A percentile compares a stretch with the other conserved stretches of the same genome.
Evolutionary conservation across 148 eudicot species (phyloP).

Genomic region (Rhododendron mucronatum): DNA sequence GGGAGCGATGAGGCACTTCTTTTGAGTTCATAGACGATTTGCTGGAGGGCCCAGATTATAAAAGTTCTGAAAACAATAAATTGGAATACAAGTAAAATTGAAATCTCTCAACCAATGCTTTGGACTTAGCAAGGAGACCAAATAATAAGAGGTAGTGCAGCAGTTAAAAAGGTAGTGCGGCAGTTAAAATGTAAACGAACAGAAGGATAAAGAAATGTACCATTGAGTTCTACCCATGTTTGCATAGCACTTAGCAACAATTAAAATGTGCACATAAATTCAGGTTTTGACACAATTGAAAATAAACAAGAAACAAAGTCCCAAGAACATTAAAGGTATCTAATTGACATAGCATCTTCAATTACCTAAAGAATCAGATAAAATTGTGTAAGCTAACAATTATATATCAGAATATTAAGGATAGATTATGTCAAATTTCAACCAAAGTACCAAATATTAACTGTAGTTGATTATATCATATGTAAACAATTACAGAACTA

Average conservation of each 20-base stretch:
- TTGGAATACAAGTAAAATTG: neutral
- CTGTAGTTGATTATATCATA: neutral
- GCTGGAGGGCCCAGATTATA: conserved; percentile 51
- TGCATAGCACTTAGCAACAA: neutral
- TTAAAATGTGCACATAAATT: neutral
- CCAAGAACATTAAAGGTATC: neutral
- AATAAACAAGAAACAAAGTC: neutral
- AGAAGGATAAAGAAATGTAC: too few relatives aligned
- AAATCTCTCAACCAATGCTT: neutral
- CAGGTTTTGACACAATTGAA: neutral
- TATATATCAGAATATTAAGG: neutral
- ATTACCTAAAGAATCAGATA: neutral
- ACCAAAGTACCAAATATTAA: neutral
- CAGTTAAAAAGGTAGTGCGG: neutral
- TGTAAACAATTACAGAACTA: neutral
- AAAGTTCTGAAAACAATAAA: neutral
- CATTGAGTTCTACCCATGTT: neutral
- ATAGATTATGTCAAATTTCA: neutral
- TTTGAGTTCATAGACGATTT: conserved; percentile 56
- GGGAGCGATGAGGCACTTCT: conserved; percentile 50
- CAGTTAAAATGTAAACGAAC: too few relatives aligned
- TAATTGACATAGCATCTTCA: neutral
- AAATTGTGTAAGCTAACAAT: neutral
- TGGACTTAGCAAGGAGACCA: neutral
- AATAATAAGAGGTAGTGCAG: neutral